phyloP scores from a whole-genome alignment of 164 flowering plant species.

The Piper longum region DNA sequence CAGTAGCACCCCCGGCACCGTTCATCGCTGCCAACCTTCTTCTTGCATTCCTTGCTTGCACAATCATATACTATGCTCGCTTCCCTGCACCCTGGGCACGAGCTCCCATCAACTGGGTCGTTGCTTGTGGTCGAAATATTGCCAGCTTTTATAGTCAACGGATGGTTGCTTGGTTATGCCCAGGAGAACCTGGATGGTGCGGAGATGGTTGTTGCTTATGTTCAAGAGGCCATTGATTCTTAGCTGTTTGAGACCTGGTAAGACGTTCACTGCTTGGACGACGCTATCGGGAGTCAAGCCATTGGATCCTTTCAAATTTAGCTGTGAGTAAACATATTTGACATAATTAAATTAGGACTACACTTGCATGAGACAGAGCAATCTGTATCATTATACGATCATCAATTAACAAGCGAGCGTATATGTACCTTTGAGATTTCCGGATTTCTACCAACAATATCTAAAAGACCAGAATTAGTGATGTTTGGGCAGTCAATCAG shows the following conservation, averaged over 20 bases:
- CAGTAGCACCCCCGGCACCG: constrained; percentile 45
- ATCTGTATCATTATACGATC: not conserved
- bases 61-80: constrained; percentile 52
- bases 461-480: constrained; percentile 56
- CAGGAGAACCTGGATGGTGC: constrained; percentile 23
- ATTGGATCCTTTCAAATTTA: constrained; percentile 51
- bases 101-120: constrained; percentile 32
- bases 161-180: constrained; percentile 2
- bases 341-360: not conserved
- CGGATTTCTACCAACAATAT: constrained; percentile 36
- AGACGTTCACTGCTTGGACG: constrained; percentile 29
- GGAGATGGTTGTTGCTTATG: constrained; percentile 32
- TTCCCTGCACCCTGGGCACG: constrained; percentile 58
- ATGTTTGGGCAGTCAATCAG: constrained; percentile 33
- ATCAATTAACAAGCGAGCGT: not conserved
- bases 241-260: constrained; percentile 28
- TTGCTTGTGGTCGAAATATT: not conserved
- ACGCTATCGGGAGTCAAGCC: constrained; percentile 54
- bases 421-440: constrained; percentile 32
- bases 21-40: constrained; percentile 3
- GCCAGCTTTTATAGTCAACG: not conserved
- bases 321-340: constrained; percentile 22
- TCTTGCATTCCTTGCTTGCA: constrained; percentile 34
- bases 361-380: not conserved
- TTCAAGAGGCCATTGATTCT: constrained; percentile 38